Evolutionary conservation across 2,329 filamentous ascomycete species (phyloP).

Genomic region (Pseudogymnoascus sp.): DNA sequence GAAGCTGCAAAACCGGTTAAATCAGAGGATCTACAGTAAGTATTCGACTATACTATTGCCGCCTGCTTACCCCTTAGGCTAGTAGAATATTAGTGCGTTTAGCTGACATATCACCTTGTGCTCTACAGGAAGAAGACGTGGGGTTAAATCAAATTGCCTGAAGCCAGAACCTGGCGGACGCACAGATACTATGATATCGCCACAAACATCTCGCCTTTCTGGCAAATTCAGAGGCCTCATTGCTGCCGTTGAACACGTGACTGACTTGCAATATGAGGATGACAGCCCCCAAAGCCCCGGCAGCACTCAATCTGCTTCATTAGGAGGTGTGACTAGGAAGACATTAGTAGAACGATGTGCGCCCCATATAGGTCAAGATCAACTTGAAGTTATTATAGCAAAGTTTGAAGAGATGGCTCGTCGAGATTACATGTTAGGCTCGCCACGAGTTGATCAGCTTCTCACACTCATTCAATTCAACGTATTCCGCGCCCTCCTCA

Average conservation of each 20-base stretch:
- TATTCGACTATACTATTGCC: background rate
- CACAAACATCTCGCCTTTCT: background rate
- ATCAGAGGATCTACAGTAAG: conserved; percentile 26
- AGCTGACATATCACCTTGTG: no score
- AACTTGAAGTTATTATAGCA: background rate
- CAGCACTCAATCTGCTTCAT: no score
- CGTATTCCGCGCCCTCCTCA: conserved; percentile 19
- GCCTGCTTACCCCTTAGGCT: no score
- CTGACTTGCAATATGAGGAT: background rate
- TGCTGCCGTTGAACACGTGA: background rate
- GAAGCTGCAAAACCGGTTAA: conserved; percentile 24
- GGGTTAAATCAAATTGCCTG: background rate
- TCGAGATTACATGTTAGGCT: conserved; percentile 13
- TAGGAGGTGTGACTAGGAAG: background rate
- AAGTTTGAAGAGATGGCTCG: conserved; percentile 6
- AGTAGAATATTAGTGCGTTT: no score
- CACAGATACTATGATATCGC: no score
- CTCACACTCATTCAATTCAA: conserved; percentile 21
- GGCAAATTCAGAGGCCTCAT: background rate
- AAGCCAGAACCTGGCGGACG: no score
- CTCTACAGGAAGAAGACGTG: conserved; percentile 7
- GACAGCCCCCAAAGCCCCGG: no score
- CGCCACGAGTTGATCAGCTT: conserved; percentile 16
- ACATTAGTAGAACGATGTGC: background rate
- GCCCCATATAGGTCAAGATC: background rate